These are phyloP conservation scores for Phialemonium atrogriseum DNA, from an alignment of 2,329 filamentous ascomycete species.

Conservation along the genomic window DNA sequence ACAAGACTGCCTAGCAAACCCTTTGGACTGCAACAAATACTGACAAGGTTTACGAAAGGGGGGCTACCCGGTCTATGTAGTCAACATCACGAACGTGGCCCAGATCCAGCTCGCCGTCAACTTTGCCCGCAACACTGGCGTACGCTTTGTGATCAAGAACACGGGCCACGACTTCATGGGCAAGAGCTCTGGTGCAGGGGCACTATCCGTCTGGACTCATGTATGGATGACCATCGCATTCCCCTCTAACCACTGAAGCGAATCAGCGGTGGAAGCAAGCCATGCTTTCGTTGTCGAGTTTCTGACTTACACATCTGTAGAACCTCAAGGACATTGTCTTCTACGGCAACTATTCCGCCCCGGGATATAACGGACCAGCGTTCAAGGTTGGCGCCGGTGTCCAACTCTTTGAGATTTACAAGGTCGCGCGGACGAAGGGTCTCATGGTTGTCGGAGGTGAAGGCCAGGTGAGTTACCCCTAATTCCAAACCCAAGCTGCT, in stretches of 20 bases:
- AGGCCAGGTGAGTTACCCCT: too few relatives aligned
- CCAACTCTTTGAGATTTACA: slow-evolving; percentile 42
- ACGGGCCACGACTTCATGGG: slow-evolving; percentile 42
- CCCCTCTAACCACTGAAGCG: background rate
- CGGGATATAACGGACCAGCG: slow-evolving; percentile 34
- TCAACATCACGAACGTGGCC: slow-evolving; percentile 29
- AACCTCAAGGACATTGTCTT: slow-evolving; percentile 22
- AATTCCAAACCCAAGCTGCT: too few relatives aligned
- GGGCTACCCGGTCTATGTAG: slow-evolving; percentile 29
- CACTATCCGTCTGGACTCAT: slow-evolving; percentile 29
- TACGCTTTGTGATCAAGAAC: slow-evolving; percentile 43
- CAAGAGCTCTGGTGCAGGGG: slow-evolving; percentile 25
- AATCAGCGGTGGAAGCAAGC: background rate
- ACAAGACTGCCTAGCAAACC: slow-evolving; percentile 20
- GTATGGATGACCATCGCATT: too few relatives aligned
- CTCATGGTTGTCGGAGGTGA: slow-evolving; percentile 44
- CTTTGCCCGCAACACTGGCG: slow-evolving; percentile 35
- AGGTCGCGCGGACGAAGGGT: slow-evolving; percentile 34
- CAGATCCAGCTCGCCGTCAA: slow-evolving; percentile 36
- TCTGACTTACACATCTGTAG: too few relatives aligned
- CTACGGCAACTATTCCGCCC: slow-evolving; percentile 16
- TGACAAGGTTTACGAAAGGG: too few relatives aligned
- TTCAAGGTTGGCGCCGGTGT: slow-evolving; percentile 49
- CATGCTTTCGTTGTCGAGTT: too few relatives aligned
- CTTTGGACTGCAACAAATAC: too few relatives aligned